Evolutionary conservation across 768 basidiomycete species (phyloP).

Genomic region (Clathrus columnatus): DNA sequence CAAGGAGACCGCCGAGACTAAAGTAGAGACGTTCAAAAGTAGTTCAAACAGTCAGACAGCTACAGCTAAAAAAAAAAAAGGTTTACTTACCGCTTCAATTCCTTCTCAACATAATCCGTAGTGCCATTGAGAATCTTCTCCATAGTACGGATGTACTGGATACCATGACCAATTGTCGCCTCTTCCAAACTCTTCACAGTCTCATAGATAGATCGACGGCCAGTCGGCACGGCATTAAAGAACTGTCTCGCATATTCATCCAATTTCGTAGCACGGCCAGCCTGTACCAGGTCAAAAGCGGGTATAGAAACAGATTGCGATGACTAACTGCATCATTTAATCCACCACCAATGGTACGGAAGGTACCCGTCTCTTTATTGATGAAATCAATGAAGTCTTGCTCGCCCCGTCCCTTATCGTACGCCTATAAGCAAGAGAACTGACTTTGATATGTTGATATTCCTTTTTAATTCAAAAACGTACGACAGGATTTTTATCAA

Average conservation of each 20-base stretch:
- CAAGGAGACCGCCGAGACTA: conserved; percentile 68
- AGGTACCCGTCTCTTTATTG: conserved; percentile 81
- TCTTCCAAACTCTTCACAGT: conserved; percentile 44
- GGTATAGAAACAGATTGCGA: not conserved
- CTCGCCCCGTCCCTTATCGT: conserved; percentile 65
- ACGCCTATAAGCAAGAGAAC: conserved; percentile 32
- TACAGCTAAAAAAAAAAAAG: not conserved
- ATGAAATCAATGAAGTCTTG: conserved; percentile 70
- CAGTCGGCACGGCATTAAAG: conserved; percentile 47
- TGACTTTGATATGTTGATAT: not conserved
- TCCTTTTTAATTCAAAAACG: not conserved
- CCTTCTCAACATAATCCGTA: conserved; percentile 77
- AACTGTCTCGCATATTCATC: conserved; percentile 74
- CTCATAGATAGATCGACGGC: conserved; percentile 52
- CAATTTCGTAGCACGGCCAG: conserved; percentile 70
- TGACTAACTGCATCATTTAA: conserved; percentile 55
- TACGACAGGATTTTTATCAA: conserved; percentile 8
- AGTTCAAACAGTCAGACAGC: conserved; percentile 15
- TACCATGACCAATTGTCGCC: conserved; percentile 39
- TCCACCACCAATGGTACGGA: conserved; percentile 74
- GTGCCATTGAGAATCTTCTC: conserved; percentile 68
- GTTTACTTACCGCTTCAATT: conserved; percentile 62
- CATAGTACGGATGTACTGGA: conserved; percentile 82
- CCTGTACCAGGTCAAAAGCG: conserved; percentile 36
- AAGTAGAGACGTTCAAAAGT: not conserved